Evolutionary conservation across 495 filamentous ascomycete species (phyloP), one percentile per base, ranked within the genome.

Genomic region (Bathelium albidoporum): DNA sequence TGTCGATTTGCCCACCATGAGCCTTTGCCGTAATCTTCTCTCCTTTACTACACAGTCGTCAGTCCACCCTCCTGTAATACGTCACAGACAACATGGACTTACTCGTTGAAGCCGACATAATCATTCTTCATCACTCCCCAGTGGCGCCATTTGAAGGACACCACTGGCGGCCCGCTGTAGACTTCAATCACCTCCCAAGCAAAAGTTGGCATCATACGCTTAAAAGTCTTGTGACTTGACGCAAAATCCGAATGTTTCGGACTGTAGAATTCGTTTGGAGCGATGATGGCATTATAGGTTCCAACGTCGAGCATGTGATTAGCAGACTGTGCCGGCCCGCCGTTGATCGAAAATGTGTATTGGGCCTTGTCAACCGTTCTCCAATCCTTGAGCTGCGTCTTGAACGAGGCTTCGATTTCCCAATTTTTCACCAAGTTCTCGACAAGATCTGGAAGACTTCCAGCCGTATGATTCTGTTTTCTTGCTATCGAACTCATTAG

Each of bases 371-470:
- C 80, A 67, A 87, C 75, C 24, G 85, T 87, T 52, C 83, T 79
- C 84, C 84, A 87, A 74, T 87, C 82, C n/a, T 67, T 32, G 1
- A 87, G 76, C 29, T 74, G 66, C 9, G 75, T 77, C 70, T 87
- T 88, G 80, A 84, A 85, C 4, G 81, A 85, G 11, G 85, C 84
- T 73, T 88, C 85, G 65, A 86, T 80, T 70, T 87, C 84, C 85
- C 85, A 87, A 75, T 87, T 87, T 71, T 88, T 87, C 69, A 87
- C 84, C 0, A 87, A 81, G 72, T 87, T 87, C 67, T 87, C 79
- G 62, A 88, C 83, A 1, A 88, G 78, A 61, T 76, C 67, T 9
- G 81, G 79, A 10, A 88, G 77, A 64, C 77, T 82, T 29, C 73
- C 74, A n/a, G 83, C 78, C 34, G 73, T 73, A 72, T 87, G 84